These are phyloP conservation scores for Gossypium australe DNA, from an alignment of 345 rosid genomes.

Conservation along the genomic window DNA sequence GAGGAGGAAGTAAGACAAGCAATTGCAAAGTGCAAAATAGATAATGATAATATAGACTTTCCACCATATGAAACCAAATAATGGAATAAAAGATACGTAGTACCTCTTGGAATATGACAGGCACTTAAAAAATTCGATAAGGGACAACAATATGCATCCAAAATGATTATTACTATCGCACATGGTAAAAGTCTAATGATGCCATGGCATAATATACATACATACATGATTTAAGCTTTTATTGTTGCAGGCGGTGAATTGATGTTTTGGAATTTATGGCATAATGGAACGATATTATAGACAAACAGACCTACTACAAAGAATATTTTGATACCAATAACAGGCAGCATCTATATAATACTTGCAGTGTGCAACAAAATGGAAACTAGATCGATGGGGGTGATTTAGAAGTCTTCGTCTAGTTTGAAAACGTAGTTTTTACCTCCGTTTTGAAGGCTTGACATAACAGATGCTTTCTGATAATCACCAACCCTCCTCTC, in stretches of 20 bases:
- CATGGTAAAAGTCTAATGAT: neutral
- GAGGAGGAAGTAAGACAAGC: neutral
- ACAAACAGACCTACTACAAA: neutral
- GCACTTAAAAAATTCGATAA: neutral
- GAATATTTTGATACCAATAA: constrained; percentile 1
- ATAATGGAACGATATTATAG: neutral
- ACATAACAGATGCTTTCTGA: constrained; percentile 91
- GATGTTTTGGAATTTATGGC: neutral
- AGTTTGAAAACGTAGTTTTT: constrained; percentile 59
- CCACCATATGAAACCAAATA: neutral
- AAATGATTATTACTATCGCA: neutral
- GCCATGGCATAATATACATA: neutral
- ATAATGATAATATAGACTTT: neutral
- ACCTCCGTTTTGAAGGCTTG: constrained; percentile 58
- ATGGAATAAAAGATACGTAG: neutral
- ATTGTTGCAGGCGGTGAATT: neutral
- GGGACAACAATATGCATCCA: neutral
- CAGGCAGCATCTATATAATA: neutral
- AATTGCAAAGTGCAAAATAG: neutral
- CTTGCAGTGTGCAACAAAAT: neutral
- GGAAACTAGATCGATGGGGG: neutral
- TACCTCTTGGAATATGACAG: neutral
- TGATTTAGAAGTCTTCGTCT: constrained; percentile 62
- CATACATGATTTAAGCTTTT: neutral
- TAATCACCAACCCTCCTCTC: constrained; percentile 91